Base-by-base conservation (phyloP, 2,329 filamentous ascomycete species). In the Sclerotinia glacialis region DNA sequence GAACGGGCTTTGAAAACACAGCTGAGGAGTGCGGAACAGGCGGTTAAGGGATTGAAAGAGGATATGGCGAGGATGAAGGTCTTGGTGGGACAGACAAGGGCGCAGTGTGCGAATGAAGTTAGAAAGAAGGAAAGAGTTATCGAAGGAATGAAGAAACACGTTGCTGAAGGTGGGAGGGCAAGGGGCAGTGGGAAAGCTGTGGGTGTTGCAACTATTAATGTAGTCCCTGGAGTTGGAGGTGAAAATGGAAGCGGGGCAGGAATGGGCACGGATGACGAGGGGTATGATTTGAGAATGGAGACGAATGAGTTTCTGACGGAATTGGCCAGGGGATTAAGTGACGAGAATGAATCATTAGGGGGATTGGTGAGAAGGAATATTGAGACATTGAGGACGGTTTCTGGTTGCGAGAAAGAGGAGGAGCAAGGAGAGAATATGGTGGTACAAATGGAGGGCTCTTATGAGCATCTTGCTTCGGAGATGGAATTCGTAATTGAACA, bases 241-340 rank as follows among this genome's bases (percentile, higher is more conserved):
- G 75, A 86, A 73, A 46, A 71, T 67, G 31, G 71, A 66, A 71
- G 68, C 16, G 58, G 44, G 46, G 64, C 40, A 12, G 62, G 55
- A 21, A 62, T 26, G 53, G 65, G 47, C 50, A 71, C 52, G 60
- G 72, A 83, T 78, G 76, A 85, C 80, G 76, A 85, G 78, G 68
- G 83, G 78, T 85, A 94, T 77, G 90, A 87, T 72, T 79, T 98
- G 68, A 88, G 89, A 73, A 87, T 89, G 76, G 95, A 98, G 79
- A 96, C 94, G 6, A 97, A 94, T 58, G 89, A 93, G 60, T 97
- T 97, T 75, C 80, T 99, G 67, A 95, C 93, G 0, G 88, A 91
- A 74, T 80, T 97, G 67, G 93, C 92, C 40, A 90, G 91, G 76
- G 87, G 86, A 49, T 80, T 98, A 67, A 95, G 92, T 74, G 92